Base-by-base conservation (phyloP, 805 yeast genomes). In the Cyberlindnera maritima region DNA sequence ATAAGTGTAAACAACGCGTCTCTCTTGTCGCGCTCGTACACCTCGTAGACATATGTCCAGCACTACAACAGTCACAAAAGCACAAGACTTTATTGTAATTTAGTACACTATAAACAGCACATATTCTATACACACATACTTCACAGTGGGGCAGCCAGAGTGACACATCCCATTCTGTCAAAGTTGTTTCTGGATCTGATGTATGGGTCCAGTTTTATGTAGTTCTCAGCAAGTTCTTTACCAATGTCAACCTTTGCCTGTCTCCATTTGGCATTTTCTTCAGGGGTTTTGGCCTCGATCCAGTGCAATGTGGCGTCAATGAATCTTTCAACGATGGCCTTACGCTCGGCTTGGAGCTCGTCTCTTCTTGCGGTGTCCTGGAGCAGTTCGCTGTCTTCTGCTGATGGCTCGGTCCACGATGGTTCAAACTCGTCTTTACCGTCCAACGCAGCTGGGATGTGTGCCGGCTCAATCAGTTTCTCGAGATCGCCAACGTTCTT, bases 101-200 rank as follows among this genome's bases (percentile, higher is more conserved):
- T n/a, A n/a, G n/a, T n/a, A n/a, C n/a, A n/a, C n/a, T n/a, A n/a
- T n/a, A n/a, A n/a, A n/a, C n/a, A n/a, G n/a, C n/a, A n/a, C n/a
- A n/a, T n/a, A n/a, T 18, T 21, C 9, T 6, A 21, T 21, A 39
- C 14, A 18, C 12, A 19, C 5, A 19, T 41, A 21, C 23, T 12
- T 33, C 25, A 9, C 32, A n/a, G 19, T 14, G 51, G 51, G 3
- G 51, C 35, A 13, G 18, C 31, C 25, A 56, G 28, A 18, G 48
- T 35, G 21, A 59, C 36, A 37, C 47, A 38, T 53, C n/a, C 94
- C 91, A 46, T 76, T 58, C 96, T 78, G 66, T 94, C 99, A 60
- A 80, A 88, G 35, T 82, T 69, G 34, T 90, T 81, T 54, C 90
- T 81, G 36, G 85, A 80, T 65, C 99, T 82, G 41, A 89, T 65